These are phyloP conservation scores for Irpex lacteus DNA, from an alignment of 1,284 basidiomycete genomes.

Conservation along the genomic window DNA sequence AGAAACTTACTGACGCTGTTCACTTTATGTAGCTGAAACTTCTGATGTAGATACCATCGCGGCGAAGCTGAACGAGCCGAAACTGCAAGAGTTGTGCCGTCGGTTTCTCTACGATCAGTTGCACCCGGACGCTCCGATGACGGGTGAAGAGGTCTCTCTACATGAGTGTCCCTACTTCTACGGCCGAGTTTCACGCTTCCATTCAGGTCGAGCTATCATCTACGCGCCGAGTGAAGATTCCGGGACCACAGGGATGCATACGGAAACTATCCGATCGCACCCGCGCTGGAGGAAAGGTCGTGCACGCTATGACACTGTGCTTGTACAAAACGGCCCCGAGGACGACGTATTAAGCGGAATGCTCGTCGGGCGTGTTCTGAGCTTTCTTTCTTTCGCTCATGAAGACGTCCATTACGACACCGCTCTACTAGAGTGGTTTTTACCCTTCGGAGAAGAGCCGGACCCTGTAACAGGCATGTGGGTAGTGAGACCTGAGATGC, in stretches of 20 bases:
- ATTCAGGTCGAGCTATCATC: constrained; percentile 26
- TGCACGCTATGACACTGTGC: constrained; percentile 2
- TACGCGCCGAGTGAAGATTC: constrained; percentile 28
- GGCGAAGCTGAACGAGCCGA: not conserved
- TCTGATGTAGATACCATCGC: not conserved
- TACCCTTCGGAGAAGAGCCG: constrained; percentile 15
- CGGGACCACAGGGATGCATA: constrained; percentile 6
- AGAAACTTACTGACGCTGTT: not conserved
- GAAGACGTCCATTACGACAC: constrained; percentile 18
- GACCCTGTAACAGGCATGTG: constrained; percentile 31
- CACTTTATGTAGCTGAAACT: not conserved
- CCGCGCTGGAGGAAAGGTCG: constrained; percentile 6
- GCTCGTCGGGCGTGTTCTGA: not conserved
- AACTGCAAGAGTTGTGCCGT: not conserved
- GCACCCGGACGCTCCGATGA: not conserved
- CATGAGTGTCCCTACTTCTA: not conserved
- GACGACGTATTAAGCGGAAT: not conserved
- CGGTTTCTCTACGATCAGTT: not conserved
- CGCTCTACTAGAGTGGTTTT: constrained; percentile 29
- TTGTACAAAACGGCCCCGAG: not conserved
- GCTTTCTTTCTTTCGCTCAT: constrained; percentile 10
- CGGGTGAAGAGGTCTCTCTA: not conserved
- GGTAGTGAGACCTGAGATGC: constrained; percentile 26
- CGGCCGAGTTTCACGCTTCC: constrained; percentile 22
- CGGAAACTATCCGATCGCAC: constrained; percentile 1